phyloP scores from a whole-genome alignment of 129 eudicot species.

The Flaveria linearis region DNA sequence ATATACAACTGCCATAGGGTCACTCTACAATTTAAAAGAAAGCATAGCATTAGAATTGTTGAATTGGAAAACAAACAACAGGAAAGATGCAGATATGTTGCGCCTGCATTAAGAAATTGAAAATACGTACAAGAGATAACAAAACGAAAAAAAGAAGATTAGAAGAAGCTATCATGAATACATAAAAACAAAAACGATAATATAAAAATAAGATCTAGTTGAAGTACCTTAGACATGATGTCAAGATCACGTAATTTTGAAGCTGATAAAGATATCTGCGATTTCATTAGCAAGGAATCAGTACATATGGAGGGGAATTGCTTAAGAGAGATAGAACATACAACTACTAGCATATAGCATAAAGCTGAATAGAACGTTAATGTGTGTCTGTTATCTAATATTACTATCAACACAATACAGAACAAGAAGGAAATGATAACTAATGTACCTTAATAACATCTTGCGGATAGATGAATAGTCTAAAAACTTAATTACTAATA shows the following conservation, averaged over 20 bases:
- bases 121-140: neutral
- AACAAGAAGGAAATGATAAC: conserved; percentile 2
- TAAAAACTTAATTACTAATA: too few species aligned
- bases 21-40: conserved; percentile 60
- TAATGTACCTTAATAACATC: neutral
- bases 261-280: conserved; percentile 90
- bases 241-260: conserved; percentile 76
- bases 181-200: neutral
- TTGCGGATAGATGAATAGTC: neutral
- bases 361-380: neutral
- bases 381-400: conserved; percentile 2
- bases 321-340: conserved; percentile 11
- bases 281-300: conserved; percentile 19
- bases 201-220: neutral
- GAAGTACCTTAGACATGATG: conserved; percentile 77
- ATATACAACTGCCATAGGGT: conserved; percentile 87
- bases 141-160: neutral
- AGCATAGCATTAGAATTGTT: neutral
- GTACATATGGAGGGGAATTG: conserved; percentile 14
- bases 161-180: neutral
- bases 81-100: neutral
- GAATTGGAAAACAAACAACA: conserved; percentile 14
- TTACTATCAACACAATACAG: conserved; percentile 12
- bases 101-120: neutral
- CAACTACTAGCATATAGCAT: conserved; percentile 18